These are phyloP conservation scores for Syzygium aqueum DNA, from an alignment of 345 rosid species.

Conservation along the genomic window DNA sequence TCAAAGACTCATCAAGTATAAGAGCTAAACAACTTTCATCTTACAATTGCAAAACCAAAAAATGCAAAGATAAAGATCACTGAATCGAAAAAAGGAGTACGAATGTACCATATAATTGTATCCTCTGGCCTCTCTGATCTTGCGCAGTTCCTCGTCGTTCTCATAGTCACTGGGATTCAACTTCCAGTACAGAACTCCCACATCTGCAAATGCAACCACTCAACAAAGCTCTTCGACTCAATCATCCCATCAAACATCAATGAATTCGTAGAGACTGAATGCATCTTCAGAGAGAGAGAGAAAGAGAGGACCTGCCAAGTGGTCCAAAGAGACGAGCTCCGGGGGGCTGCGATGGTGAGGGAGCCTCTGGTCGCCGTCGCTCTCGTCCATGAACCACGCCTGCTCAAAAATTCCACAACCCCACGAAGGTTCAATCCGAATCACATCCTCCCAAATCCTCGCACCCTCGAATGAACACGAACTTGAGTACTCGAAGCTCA, in stretches of 20 bases:
- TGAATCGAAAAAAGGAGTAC: neutral
- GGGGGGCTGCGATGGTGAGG: slow-evolving; percentile 40
- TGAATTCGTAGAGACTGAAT: neutral
- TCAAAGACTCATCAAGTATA: neutral
- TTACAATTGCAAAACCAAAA: neutral
- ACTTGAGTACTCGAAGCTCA: neutral
- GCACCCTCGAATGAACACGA: neutral
- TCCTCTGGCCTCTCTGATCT: slow-evolving; percentile 70
- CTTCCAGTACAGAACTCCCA: slow-evolving; percentile 78
- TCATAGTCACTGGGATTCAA: slow-evolving; percentile 68
- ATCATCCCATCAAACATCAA: neutral
- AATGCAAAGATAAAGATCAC: neutral
- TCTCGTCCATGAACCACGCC: slow-evolving; percentile 68
- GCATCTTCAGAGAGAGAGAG: neutral
- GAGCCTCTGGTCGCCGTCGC: slow-evolving; percentile 40
- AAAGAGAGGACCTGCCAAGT: slow-evolving; percentile 30
- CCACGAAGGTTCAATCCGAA: neutral
- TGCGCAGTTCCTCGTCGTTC: slow-evolving; percentile 50
- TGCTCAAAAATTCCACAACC: slow-evolving; percentile 1
- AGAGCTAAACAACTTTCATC: neutral
- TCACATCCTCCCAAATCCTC: neutral
- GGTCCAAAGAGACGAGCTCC: slow-evolving; percentile 31
- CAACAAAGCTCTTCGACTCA: neutral
- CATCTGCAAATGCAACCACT: slow-evolving; percentile 34
- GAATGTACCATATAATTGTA: slow-evolving; percentile 71